A percentile compares a stretch with the other conserved stretches of the same genome.
These are phyloP conservation scores for Globisporangium recalcitrans DNA, from an alignment of 352 stramenopile genomes.

Conservation along the genomic window DNA sequence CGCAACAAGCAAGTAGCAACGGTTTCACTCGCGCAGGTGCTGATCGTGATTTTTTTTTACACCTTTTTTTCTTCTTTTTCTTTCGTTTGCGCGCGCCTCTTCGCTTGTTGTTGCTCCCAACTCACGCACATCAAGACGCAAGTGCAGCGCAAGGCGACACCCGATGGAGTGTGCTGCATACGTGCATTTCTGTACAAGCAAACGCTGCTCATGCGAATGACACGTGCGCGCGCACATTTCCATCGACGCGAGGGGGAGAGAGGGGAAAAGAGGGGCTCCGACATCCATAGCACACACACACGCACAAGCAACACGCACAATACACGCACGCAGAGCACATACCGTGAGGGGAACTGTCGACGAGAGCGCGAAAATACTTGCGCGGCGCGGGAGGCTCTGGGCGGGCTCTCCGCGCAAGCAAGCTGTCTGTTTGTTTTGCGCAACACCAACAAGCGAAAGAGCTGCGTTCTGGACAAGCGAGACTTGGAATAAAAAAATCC, in stretches of 20 bases:
- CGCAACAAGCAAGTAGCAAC: background rate
- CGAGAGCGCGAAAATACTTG: background rate
- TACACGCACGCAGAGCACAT: background rate
- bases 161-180: background rate
- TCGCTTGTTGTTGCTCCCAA: background rate
- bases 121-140: conserved; percentile 2
- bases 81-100: background rate
- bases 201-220: background rate
- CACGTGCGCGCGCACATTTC: background rate
- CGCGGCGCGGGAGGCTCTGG: background rate
- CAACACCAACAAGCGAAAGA: conserved; percentile 5
- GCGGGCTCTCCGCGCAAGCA: background rate
- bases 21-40: conserved; percentile 4
- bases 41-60: background rate
- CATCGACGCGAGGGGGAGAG: background rate
- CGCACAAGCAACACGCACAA: background rate
- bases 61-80: background rate
- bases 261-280: background rate
- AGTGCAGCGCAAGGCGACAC: background rate
- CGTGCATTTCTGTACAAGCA: background rate
- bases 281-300: background rate
- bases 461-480: background rate
- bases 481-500: background rate
- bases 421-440: conserved; percentile 1
- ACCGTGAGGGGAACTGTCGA: background rate